phyloP scores from a whole-genome alignment of 108 stramenopile species.

The Cyclotella distinguenda region DNA sequence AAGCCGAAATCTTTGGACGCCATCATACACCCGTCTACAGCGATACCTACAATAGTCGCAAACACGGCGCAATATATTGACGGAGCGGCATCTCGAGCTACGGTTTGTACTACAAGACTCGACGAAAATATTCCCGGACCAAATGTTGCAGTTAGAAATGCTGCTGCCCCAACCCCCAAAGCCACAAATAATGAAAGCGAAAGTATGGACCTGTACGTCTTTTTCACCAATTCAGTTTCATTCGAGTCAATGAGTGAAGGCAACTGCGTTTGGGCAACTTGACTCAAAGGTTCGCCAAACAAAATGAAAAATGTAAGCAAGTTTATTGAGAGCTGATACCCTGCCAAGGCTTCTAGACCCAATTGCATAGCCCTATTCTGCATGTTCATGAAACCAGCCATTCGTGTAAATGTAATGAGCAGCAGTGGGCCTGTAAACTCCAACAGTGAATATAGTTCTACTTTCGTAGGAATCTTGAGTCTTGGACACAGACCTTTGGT shows the following conservation, averaged over 20 bases:
- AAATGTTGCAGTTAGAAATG: slow-evolving; percentile 45
- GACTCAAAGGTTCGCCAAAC: slow-evolving; percentile 79
- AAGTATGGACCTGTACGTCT: slow-evolving; percentile 67
- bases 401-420: slow-evolving; percentile 70
- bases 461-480: slow-evolving; percentile 54
- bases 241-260: slow-evolving; percentile 61
- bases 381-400: slow-evolving; percentile 73
- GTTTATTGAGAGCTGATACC: slow-evolving; percentile 75
- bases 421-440: slow-evolving; percentile 75
- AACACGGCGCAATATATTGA: slow-evolving; percentile 64
- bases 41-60: slow-evolving; percentile 61
- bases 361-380: slow-evolving; percentile 68
- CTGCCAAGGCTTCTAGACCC: slow-evolving; percentile 60
- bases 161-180: slow-evolving; percentile 54
- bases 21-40: slow-evolving; percentile 78
- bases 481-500: slow-evolving; percentile 56
- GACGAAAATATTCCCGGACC: slow-evolving; percentile 66
- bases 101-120: slow-evolving; percentile 56
- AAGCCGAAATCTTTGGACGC: slow-evolving; percentile 80
- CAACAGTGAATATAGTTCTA: slow-evolving; percentile 53
- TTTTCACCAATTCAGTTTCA: slow-evolving; percentile 43
- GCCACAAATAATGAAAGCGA: slow-evolving; percentile 51
- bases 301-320: slow-evolving; percentile 73
- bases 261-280: slow-evolving; percentile 72
- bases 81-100: slow-evolving; percentile 63